A percentile compares a stretch with the other conserved stretches of the same genome.
phyloP scores from a whole-genome alignment of 495 filamentous ascomycete species.

The Jackrogersella minutella region DNA sequence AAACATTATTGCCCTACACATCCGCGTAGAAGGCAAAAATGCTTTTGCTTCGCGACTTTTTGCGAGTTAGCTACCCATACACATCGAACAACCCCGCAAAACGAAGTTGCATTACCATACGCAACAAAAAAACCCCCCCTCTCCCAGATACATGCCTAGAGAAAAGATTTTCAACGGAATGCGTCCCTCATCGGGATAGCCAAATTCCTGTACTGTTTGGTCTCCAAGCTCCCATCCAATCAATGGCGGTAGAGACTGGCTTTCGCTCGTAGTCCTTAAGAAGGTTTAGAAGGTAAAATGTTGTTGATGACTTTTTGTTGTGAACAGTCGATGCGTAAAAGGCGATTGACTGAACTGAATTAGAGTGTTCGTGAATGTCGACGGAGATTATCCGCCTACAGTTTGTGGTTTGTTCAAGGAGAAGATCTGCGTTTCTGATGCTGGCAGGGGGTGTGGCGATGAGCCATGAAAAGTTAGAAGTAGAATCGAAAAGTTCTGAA shows the following conservation, averaged over 20 bases:
- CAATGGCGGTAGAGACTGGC: conserved; percentile 40
- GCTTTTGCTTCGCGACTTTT: conserved; percentile 6
- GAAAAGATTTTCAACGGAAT: conserved; percentile 6
- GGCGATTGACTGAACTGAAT: background rate
- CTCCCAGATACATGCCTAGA: conserved; percentile 11
- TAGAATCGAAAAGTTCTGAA: conserved; percentile 30
- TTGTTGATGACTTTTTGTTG: background rate
- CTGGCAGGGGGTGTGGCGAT: background rate
- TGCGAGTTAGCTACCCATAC: conserved; percentile 14
- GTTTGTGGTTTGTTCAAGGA: conserved; percentile 19
- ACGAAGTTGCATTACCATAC: conserved; percentile 5
- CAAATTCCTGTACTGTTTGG: conserved; percentile 1
- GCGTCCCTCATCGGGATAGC: background rate
- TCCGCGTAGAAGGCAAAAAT: conserved; percentile 15
- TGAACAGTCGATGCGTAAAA: background rate
- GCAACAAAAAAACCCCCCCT: background rate
- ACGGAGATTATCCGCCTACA: background rate
- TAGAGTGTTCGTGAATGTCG: conserved; percentile 12
- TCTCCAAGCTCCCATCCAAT: conserved; percentile 37
- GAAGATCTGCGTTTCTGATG: conserved; percentile 9
- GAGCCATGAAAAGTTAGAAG: conserved; percentile 14
- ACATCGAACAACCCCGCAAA: conserved; percentile 24
- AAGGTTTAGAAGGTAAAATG: conserved; percentile 11
- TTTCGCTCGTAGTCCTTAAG: conserved; percentile 5
- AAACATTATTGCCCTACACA: conserved; percentile 12